Percentiles rank a stretch among this genome's conserved stretches.
Conservation (phyloP, 1,284 basidiomycete species). For the Rhodotorula sp. region DNA sequence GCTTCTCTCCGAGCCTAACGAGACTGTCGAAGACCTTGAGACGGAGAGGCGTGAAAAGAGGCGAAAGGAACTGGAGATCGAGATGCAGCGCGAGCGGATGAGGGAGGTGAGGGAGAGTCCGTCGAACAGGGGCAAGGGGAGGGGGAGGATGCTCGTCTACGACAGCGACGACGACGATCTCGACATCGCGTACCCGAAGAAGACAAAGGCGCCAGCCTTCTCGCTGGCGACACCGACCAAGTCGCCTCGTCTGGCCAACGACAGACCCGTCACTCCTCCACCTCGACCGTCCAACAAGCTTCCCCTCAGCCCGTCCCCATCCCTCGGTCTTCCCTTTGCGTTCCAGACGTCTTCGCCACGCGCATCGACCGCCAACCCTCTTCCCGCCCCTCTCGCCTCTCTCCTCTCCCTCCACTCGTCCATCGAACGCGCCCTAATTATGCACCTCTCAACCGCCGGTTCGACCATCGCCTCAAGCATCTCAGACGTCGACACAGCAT, state of each 20-base stretch:
- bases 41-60: conserved; percentile 4
- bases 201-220: neutral
- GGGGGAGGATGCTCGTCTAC: neutral
- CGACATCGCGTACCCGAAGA: neutral
- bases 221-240: neutral
- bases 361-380: neutral
- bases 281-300: neutral
- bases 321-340: conserved; percentile 28
- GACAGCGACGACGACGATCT: conserved; percentile 13
- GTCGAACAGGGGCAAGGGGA: neutral
- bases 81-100: conserved; percentile 12
- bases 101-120: neutral
- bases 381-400: conserved; percentile 22
- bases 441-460: conserved; percentile 36
- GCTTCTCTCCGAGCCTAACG: conserved; percentile 28
- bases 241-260: neutral
- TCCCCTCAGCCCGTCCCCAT: neutral
- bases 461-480: conserved; percentile 30
- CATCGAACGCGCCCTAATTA: conserved; percentile 33
- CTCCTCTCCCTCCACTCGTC: conserved; percentile 34
- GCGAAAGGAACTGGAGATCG: conserved; percentile 22
- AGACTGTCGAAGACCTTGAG: conserved; percentile 33
- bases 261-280: conserved; percentile 8
- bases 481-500: conserved; percentile 5
- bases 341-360: conserved; percentile 1